A percentile compares a stretch with the other conserved stretches of the same genome.
These are phyloP conservation scores for Populus tremula DNA, from an alignment of 345 rosid species.

Conservation along the genomic window DNA sequence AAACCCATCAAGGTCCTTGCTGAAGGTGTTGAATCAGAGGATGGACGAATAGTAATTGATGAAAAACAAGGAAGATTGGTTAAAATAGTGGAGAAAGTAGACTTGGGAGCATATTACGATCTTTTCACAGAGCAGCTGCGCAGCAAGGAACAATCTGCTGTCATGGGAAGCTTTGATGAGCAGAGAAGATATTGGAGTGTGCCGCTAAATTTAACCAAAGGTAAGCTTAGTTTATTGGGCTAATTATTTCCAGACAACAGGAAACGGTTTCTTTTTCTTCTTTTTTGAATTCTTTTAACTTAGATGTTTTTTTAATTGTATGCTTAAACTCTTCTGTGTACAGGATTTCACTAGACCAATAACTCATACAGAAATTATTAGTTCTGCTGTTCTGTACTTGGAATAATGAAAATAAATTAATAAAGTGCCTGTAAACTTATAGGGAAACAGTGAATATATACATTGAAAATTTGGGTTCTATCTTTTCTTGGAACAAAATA, in stretches of 20 bases:
- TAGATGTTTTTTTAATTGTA: not conserved
- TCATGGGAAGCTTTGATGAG: conserved; percentile 67
- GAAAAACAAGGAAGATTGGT: conserved; percentile 40
- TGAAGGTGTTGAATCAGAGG: conserved; percentile 52
- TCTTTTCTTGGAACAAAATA: not conserved
- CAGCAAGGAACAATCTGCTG: conserved; percentile 57
- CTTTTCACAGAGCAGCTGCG: conserved; percentile 47
- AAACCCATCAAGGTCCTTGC: conserved; percentile 49
- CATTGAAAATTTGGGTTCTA: not conserved
- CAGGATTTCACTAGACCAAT: not conserved
- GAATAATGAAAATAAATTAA: not conserved
- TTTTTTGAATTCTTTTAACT: no score
- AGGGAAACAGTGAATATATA: not conserved
- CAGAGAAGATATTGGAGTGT: conserved; percentile 60
- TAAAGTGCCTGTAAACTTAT: no score
- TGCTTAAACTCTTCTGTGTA: not conserved
- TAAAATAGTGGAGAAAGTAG: conserved; percentile 44
- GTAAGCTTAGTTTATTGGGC: not conserved
- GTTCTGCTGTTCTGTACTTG: not conserved
- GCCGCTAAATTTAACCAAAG: conserved; percentile 29
- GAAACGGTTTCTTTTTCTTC: conserved; percentile 2
- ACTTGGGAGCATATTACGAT: conserved; percentile 38
- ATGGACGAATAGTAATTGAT: conserved; percentile 51
- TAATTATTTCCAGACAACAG: conserved; percentile 9
- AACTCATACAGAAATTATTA: not conserved